Base-by-base conservation (phyloP, 345 rosid genomes). In the Eucalyptus rudis region DNA sequence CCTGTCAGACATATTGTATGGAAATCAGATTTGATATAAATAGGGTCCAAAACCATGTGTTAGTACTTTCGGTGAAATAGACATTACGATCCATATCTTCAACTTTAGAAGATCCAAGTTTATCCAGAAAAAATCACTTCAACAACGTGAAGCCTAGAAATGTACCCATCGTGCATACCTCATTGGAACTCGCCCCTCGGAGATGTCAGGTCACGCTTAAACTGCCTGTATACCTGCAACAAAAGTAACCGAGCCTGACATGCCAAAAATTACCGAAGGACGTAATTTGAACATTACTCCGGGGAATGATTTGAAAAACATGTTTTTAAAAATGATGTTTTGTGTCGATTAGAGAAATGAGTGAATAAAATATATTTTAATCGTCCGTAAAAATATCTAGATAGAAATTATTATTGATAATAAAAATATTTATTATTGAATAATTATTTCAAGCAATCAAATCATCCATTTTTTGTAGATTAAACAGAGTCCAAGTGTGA, bases 121-220 rank as follows among this genome's bases (percentile, higher is more conserved):
- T 56, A 56, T 24, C 62, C 62, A 56, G 12, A n/a, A 56, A 56
- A 54, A 56, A 8, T 24, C 27, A 66, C 11, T 31, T 66, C 17
- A 24, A 66, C 79, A 1, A 7, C 10, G 2, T 11, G 5, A 15
- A 31, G 40, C 20, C 19, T 14, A 31, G 22, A 66, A 66, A 66
- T 17, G 10, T 6, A 15, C 6, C 40, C 79, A 31, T 66, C 0
- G 27, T 0, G 62, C 62, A 24, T 52, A 4, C 24, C 24, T 7
- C 24, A 52, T 52, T 7, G 0, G 62, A 22, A 56, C 29, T 56
- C 0, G 0, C 0, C 62, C 62, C 62, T 56, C 12, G 62, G 29
- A 56, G 62, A 56, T 56, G 62, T 56, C 13, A 0, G 1, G 12
- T 24, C 27, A 10, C 6, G 13, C 27, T 0, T 56, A 56, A 56